Base-by-base conservation (phyloP, 2,329 filamentous ascomycete species). In the Botryotinia calthae region DNA sequence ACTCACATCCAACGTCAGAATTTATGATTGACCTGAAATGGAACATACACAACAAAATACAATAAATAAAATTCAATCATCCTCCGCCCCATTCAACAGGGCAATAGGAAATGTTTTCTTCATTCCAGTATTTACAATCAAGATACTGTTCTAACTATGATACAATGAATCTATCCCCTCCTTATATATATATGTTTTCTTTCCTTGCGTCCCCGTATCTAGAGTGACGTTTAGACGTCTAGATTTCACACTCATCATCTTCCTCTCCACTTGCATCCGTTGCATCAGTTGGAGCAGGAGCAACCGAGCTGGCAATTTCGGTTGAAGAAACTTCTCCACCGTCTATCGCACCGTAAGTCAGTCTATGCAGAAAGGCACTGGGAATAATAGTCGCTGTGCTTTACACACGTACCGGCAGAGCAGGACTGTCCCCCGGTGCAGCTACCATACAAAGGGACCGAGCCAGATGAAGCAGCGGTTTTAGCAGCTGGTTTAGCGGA, bases 41-140 rank as follows among this genome's bases (percentile, higher is more conserved):
- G 6, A 40, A 14, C 20, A 25, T 40, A n/a, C 20, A 25, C 14
- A 61, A 28, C 18, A 20, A 12, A 42, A 61, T 10, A 25, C 12
- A 16, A 40, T 4, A 8, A n/a, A 61, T n/a, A 40, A 61, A 46
- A 31, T 44, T 65, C 12, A 66, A 66, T 66, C 31, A 66, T 40
- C 64, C 44, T 18, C 22, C 31, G 25, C 46, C 46, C 31, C 31
- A 37, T 28, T 40, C 63, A 66, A 66, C 8, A 28, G 64, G 31
- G 44, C 16, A 20, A 46, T 3, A 64, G 31, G 31, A 66, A 54
- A 46, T 54, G 14, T 40, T 31, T 66, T 54, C 16, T 51, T n/a
- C 40, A n/a, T 51, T 54, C 31, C 31, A 54, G 40, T 66, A 66
- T 54, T 37, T 66, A 66, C 64, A 66, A 40, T 66, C 14, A 66